Base-by-base conservation (phyloP, 192 early-diverging fungal genomes). In the Gamsiella multidivaricata region DNA sequence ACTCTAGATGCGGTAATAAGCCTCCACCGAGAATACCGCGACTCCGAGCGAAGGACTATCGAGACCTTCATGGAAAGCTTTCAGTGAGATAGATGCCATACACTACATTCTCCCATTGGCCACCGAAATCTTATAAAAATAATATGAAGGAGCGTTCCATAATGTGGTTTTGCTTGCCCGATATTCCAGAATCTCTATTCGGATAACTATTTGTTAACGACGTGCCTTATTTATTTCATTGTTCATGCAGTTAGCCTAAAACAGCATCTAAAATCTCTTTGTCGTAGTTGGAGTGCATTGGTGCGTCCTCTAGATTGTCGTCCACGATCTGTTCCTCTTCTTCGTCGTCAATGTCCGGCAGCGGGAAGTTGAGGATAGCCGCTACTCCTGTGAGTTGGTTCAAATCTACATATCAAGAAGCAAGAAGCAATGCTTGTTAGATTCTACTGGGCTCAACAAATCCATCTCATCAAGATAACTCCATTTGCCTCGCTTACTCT, bases 341-440 rank as follows among this genome's bases (percentile, higher is more conserved):
- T 42, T 90, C 91, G 12, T 90, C 91, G 28, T 96, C 95, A 43
- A 94, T 79, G 23, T 96, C 90, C 25, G 91, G 93, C 49, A 99
- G 65, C n/a, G 96, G 94, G 58, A 97, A 99, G 54, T 88, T 92
- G 41, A 97, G 82, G 47, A 96, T 94, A 5, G 95, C 95, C 11
- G 98, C 98, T 7, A 99, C 93, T 26, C 98, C 98, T 20, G 96
- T 92, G 39, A 99, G 81, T 82, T 97, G 95, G 68, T 89, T 91
- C 15, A 99, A 85, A 80, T 97, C 89, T 90, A 65, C n/a, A 50
- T 33, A 51, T 28, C 42, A 17, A 17, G 61, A 41, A 32, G 34
- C n/a, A 25, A 26, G 29, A 64, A 28, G 37, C 51, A 42, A 32
- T n/a, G n/a, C n/a, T n/a, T n/a, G n/a, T n/a, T n/a, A n/a, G n/a